These are phyloP conservation scores for Amphibolis antarctica DNA, from an alignment of 106 monocot species.

Conservation along the genomic window DNA sequence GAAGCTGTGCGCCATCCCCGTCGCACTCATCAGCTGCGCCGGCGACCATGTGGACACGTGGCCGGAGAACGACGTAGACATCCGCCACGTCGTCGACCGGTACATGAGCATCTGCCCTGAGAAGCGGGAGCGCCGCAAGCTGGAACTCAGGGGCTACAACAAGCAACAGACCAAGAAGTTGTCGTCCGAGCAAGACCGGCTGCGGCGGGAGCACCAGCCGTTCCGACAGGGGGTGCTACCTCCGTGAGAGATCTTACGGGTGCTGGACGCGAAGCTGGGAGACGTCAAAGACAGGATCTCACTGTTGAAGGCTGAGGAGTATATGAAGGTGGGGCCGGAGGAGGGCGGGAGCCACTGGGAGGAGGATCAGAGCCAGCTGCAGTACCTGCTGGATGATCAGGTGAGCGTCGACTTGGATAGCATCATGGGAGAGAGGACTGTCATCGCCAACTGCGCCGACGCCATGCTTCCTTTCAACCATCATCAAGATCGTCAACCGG, in stretches of 20 bases:
- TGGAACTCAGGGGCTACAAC: neutral
- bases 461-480: neutral
- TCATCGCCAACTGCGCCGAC: neutral
- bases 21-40: constrained; percentile 1
- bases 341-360: neutral
- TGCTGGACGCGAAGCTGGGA: neutral
- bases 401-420: neutral
- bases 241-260: neutral
- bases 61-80: constrained; percentile 8
- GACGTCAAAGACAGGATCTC: neutral
- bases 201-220: neutral
- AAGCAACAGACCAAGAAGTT: constrained; percentile 5
- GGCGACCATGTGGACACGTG: constrained; percentile 4
- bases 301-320: neutral
- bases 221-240: neutral
- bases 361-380: neutral
- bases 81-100: neutral
- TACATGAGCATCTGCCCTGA: neutral
- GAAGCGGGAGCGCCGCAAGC: constrained; percentile 1
- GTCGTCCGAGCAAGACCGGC: neutral
- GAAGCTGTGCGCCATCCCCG: constrained; percentile 8
- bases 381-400: neutral
- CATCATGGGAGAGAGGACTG: neutral
- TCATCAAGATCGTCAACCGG: no score
- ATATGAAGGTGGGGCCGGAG: neutral